phyloP scores from a whole-genome alignment of 1,284 basidiomycete genomes.

The Porogramme epimiltina region DNA sequence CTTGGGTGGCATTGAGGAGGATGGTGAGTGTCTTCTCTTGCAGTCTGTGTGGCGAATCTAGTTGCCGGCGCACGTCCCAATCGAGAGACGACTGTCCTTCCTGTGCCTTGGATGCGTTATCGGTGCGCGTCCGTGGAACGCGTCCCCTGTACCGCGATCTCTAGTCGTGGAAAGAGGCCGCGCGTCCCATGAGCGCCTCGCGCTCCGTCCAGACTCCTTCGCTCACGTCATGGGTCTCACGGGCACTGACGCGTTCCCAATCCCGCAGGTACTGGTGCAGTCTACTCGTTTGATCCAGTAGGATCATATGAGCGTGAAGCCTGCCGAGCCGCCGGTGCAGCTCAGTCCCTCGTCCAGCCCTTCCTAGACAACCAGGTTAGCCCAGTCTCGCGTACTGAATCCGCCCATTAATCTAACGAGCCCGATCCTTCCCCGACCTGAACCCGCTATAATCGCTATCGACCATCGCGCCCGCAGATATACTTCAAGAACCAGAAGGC shows the following conservation, averaged over 20 bases:
- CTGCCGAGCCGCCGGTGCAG: slow-evolving; percentile 92
- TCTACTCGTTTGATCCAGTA: slow-evolving; percentile 97
- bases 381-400: not conserved
- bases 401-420: slow-evolving; percentile 3
- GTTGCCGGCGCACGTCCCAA: not conserved
- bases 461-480: slow-evolving; percentile 57
- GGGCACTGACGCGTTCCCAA: slow-evolving; percentile 7
- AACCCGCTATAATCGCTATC: slow-evolving; percentile 33
- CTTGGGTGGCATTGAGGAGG: slow-evolving; percentile 91
- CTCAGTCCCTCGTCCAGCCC: slow-evolving; percentile 88
- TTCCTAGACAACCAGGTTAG: slow-evolving; percentile 95
- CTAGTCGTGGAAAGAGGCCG: not conserved
- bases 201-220: not conserved
- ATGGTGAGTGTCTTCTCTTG: slow-evolving; percentile 62
- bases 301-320: slow-evolving; percentile 95
- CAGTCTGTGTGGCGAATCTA: not conserved
- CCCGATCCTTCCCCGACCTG: slow-evolving; percentile 52
- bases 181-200: not conserved
- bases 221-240: not conserved
- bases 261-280: slow-evolving; percentile 80
- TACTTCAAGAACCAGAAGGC: slow-evolving; percentile 93
- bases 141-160: not conserved
- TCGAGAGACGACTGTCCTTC: not conserved
- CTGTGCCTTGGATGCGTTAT: not conserved
- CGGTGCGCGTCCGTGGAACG: not conserved